Conservation (phyloP, 768 basidiomycete genomes). For the Podaxis rugospora region DNA sequence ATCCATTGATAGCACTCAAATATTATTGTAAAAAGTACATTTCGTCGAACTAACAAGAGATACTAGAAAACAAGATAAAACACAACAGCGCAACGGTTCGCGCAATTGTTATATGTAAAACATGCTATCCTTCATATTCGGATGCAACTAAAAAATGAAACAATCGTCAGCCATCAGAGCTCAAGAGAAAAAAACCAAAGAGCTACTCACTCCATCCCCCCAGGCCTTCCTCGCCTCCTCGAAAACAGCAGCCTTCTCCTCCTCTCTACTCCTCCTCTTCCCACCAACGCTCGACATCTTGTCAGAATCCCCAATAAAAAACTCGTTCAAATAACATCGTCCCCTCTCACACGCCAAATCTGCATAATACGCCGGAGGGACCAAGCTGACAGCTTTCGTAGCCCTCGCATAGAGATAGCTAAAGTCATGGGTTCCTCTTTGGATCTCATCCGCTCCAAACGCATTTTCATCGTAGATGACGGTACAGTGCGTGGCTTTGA, state of each 20-base stretch:
- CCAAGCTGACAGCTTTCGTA: constrained; percentile 77
- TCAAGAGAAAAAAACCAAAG: neutral
- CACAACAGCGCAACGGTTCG: neutral
- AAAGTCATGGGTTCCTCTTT: constrained; percentile 63
- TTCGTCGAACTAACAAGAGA: too few species aligned
- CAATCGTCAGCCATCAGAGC: constrained; percentile 3
- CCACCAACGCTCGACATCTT: constrained; percentile 17
- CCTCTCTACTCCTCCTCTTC: constrained; percentile 29
- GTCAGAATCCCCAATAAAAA: constrained; percentile 48
- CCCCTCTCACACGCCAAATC: constrained; percentile 82
- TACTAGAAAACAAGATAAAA: too few species aligned
- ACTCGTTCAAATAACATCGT: constrained; percentile 69
- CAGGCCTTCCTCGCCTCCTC: constrained; percentile 43
- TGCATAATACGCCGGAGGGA: constrained; percentile 79
- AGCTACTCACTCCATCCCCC: constrained; percentile 45
- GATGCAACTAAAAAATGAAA: constrained; percentile 37
- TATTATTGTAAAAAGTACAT: neutral
- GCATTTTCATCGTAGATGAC: constrained; percentile 75
- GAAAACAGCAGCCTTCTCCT: constrained; percentile 34
- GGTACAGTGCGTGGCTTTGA: constrained; percentile 73
- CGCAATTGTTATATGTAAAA: constrained; percentile 56
- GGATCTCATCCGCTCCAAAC: constrained; percentile 67
- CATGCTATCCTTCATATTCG: constrained; percentile 59
- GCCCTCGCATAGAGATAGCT: constrained; percentile 80
- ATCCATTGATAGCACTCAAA: neutral